phyloP scores from a whole-genome alignment of 257 asterid genomes.

The Cordia subcordata region DNA sequence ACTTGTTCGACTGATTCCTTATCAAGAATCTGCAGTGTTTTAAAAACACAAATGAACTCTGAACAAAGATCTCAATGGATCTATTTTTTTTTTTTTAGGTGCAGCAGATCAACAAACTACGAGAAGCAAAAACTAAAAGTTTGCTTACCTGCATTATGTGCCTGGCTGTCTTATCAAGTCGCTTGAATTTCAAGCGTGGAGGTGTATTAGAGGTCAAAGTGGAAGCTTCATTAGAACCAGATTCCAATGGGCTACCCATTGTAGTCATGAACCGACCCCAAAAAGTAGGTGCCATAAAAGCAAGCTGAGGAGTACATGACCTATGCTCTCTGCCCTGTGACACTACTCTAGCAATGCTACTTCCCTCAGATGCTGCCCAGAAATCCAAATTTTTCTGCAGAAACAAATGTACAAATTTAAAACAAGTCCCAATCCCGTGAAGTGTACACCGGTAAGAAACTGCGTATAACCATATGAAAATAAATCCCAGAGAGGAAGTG shows the following conservation, averaged over 20 bases:
- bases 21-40: slow-evolving; percentile 66
- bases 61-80: too few species aligned
- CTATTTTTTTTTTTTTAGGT: not conserved
- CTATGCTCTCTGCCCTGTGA: too few species aligned
- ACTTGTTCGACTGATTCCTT: slow-evolving; percentile 91
- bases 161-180: slow-evolving; percentile 92
- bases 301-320: not conserved
- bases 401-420: too few species aligned
- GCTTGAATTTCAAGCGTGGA: slow-evolving; percentile 74
- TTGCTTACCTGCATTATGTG: slow-evolving; percentile 83
- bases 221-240: slow-evolving; percentile 25
- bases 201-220: slow-evolving; percentile 30
- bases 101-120: not conserved
- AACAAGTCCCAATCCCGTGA: too few species aligned
- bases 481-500: too few species aligned
- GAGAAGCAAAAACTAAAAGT: not conserved
- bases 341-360: not conserved
- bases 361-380: not conserved
- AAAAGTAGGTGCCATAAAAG: not conserved
- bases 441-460: too few species aligned
- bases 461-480: too few species aligned
- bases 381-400: not conserved
- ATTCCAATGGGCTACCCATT: slow-evolving; percentile 18
- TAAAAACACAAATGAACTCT: not conserved
- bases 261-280: slow-evolving; percentile 43